Evolutionary conservation across 2,329 filamentous ascomycete genomes (phyloP).

Genomic region (Cercospora sp.): DNA sequence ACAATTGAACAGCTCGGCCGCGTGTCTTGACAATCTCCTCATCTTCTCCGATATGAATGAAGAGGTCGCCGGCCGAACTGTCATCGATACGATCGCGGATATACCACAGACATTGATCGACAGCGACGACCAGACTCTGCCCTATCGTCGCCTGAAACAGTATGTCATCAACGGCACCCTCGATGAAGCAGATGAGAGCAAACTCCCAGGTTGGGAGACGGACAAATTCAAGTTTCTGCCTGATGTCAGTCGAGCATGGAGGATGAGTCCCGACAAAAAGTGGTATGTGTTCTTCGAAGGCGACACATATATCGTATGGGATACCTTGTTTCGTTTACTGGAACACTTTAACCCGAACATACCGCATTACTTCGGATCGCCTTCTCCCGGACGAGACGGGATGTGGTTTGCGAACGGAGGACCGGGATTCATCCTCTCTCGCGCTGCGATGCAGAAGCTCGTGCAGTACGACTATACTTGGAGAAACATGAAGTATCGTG

Average conservation of each 20-base stretch:
- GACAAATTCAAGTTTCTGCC: slow-evolving; percentile 58
- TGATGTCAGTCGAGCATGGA: slow-evolving; percentile 52
- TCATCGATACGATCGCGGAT: slow-evolving; percentile 50
- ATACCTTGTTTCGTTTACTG: slow-evolving; percentile 32
- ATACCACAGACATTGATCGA: slow-evolving; percentile 41
- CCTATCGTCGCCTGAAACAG: slow-evolving; percentile 22
- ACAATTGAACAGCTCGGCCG: slow-evolving; percentile 55
- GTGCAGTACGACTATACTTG: slow-evolving; percentile 32
- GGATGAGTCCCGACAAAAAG: slow-evolving; percentile 46
- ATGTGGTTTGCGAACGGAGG: slow-evolving; percentile 53
- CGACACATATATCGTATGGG: slow-evolving; percentile 51
- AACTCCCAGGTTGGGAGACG: slow-evolving; percentile 48
- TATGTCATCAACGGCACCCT: slow-evolving; percentile 24
- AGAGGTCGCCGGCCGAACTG: slow-evolving; percentile 39
- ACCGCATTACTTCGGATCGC: slow-evolving; percentile 24
- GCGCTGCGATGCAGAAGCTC: slow-evolving; percentile 48
- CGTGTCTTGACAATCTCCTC: slow-evolving; percentile 51
- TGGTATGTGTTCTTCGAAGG: slow-evolving; percentile 58
- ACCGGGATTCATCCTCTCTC: slow-evolving; percentile 50
- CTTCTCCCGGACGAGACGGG: slow-evolving; percentile 38
- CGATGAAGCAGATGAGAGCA: neutral
- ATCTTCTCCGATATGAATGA: slow-evolving; percentile 53
- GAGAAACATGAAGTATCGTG: slow-evolving; percentile 42
- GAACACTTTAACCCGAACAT: slow-evolving; percentile 19
- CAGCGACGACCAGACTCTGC: slow-evolving; percentile 20